Evolutionary conservation across 805 yeast genomes (phyloP).

Genomic region (Nakazawaea populi): DNA sequence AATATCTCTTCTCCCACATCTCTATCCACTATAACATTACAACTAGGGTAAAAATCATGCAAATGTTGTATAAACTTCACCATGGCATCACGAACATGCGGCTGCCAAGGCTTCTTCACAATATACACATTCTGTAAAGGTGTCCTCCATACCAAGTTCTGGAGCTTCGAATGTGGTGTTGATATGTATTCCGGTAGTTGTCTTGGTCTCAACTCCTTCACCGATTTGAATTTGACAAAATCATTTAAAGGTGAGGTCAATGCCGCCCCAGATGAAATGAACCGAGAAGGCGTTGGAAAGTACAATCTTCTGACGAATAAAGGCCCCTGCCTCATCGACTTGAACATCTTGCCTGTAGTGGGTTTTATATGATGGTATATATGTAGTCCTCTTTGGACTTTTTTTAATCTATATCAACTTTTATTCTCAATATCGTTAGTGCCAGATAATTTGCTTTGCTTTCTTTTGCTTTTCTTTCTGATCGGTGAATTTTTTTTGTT

Average conservation of each 20-base stretch:
- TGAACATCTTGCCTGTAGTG: too few species aligned
- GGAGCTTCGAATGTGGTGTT: constrained; percentile 54
- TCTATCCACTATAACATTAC: constrained; percentile 72
- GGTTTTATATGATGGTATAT: too few species aligned
- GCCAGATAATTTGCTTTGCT: too few species aligned
- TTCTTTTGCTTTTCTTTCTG: too few species aligned
- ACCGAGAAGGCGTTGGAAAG: background rate
- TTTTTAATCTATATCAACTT: too few species aligned
- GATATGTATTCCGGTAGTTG: constrained; percentile 45
- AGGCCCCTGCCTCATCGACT: background rate
- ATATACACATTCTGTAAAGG: constrained; percentile 72
- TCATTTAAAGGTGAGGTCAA: constrained; percentile 5
- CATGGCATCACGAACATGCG: constrained; percentile 59
- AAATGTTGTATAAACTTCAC: constrained; percentile 57
- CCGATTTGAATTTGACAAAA: constrained; percentile 9
- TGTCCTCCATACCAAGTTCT: constrained; percentile 61
- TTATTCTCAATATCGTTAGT: too few species aligned
- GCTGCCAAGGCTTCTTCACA: constrained; percentile 81
- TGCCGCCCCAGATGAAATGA: background rate
- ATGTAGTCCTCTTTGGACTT: too few species aligned
- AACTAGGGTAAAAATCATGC: constrained; percentile 55
- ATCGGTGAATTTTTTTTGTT: too few species aligned
- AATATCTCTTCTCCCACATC: constrained; percentile 68
- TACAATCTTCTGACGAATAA: background rate
- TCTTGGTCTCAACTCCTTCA: constrained; percentile 6